Evolutionary conservation across 1,284 basidiomycete species (phyloP).

Genomic region (Naganishia sp.): DNA sequence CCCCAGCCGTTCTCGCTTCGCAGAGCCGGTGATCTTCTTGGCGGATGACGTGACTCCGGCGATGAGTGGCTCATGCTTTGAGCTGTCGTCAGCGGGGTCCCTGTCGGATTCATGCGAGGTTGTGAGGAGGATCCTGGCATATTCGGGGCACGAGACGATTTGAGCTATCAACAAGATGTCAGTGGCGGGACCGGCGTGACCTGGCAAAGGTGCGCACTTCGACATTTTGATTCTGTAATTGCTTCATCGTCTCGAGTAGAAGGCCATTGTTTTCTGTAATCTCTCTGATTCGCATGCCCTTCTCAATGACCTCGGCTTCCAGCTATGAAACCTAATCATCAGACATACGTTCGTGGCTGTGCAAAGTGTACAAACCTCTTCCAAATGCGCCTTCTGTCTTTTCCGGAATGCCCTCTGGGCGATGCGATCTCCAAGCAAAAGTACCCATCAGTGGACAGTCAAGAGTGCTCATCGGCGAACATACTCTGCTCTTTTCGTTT

Average conservation of each 20-base stretch:
- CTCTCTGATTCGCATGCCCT: constrained; percentile 15
- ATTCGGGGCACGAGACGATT: not conserved
- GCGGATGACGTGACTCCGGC: no score
- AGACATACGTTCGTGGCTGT: not conserved
- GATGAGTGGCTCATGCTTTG: not conserved
- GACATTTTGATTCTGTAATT: constrained; percentile 18
- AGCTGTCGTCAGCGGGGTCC: not conserved
- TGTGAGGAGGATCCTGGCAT: not conserved
- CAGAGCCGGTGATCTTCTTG: not conserved
- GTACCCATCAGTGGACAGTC: not conserved
- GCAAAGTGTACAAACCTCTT: constrained; percentile 3
- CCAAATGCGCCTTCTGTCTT: constrained; percentile 23
- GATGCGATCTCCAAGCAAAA: constrained; percentile 6
- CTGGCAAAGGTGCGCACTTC: not conserved
- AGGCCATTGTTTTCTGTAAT: constrained; percentile 19
- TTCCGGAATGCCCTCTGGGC: constrained; percentile 21
- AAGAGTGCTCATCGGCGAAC: not conserved
- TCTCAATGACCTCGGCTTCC: constrained; percentile 26
- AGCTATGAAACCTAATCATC: not conserved
- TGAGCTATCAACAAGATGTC: not conserved
- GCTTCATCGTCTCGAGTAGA: constrained; percentile 16
- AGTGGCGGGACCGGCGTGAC: not conserved
- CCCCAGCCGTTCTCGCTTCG: constrained; percentile 12
- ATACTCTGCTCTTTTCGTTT: constrained; percentile 26
- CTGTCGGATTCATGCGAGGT: not conserved